A percentile compares a stretch with the other conserved stretches of the same genome.
Conservation (phyloP, 257 asterid genomes). For the Ilex asprella region DNA sequence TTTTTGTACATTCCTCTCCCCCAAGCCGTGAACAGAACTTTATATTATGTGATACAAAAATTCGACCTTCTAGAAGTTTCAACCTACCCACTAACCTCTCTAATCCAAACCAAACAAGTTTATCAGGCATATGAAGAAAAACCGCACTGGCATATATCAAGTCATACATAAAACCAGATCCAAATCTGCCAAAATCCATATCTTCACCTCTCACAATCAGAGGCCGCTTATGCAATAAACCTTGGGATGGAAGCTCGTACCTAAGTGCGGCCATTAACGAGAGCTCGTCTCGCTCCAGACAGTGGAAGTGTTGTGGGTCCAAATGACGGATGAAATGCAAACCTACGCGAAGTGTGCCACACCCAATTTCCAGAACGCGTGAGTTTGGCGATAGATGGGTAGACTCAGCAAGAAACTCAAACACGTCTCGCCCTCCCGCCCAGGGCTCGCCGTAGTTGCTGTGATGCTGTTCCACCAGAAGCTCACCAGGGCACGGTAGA, state of each 20-base stretch:
- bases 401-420: constrained; percentile 75
- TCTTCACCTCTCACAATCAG: constrained; percentile 81
- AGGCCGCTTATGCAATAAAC: constrained; percentile 74
- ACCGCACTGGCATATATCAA: constrained; percentile 93
- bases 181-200: constrained; percentile 81
- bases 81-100: constrained; percentile 55
- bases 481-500: constrained; percentile 83
- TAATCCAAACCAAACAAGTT: constrained; percentile 84
- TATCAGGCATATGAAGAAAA: constrained; percentile 89
- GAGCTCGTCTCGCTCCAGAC: constrained; percentile 94
- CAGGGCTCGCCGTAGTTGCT: constrained; percentile 99
- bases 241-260: constrained; percentile 94
- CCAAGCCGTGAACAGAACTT: constrained; percentile 93
- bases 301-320: constrained; percentile 59
- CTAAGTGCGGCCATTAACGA: constrained; percentile 87
- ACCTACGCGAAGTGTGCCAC: constrained; percentile 98
- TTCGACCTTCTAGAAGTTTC: constrained; percentile 69
- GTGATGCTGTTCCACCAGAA: constrained; percentile 90
- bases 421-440: constrained; percentile 97
- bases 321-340: constrained; percentile 79
- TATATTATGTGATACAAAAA: constrained; percentile 83
- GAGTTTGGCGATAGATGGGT: constrained; percentile 47
- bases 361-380: constrained; percentile 85
- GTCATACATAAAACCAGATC: constrained; percentile 42
- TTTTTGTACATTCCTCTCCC: constrained; percentile 80